Base-by-base conservation (phyloP, 306 rosid genomes). In the Sicyos edulis region DNA sequence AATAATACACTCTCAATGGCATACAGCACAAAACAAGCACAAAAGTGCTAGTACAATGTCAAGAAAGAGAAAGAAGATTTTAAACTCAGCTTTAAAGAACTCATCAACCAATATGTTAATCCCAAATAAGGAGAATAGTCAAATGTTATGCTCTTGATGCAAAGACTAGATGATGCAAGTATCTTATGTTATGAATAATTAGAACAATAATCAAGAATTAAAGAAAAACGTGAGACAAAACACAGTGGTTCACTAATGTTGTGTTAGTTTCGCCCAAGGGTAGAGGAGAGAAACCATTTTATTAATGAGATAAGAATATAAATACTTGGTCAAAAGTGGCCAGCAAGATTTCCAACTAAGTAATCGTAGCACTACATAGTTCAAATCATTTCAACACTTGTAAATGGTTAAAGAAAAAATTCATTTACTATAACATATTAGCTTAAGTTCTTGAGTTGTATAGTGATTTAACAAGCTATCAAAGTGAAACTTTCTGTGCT, bases 61-160 rank as follows among this genome's bases (percentile, higher is more conserved):
- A 21, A 45, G 40, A 45, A 14, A 66, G 72, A 66, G 7, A 66
- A 55, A 66, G 72, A 66, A 66, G 72, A 42, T 66, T 47, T 5
- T 66, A 19, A 34, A 47, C 55, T 66, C 10, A 20, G 72, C 29
- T 67, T 50, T 49, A 50, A 68, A 67, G 56, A 22, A 14, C 55
- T 47, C 42, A 21, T 67, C 72, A 67, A 26, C 1, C 17, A 10
- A 71, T 54, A 71, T 29, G 44, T 12, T 34, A 17, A 54, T 34
- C 37, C 52, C 20, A 56, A 72, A 55, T 55, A 47, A 68, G 56
- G 19, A 47, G 22, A 47, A 68, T 8, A 14, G 20, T 8, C 32
- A 68, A 67, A 49, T 49, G 19, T 45, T 68, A 21, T 68, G 72
- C 44, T 68, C 42, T 13, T 54, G 52, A 71, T 20, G 58, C 49